These are phyloP conservation scores for Alternaria atra DNA, from an alignment of 2,329 filamentous ascomycete species.

Conservation along the genomic window DNA sequence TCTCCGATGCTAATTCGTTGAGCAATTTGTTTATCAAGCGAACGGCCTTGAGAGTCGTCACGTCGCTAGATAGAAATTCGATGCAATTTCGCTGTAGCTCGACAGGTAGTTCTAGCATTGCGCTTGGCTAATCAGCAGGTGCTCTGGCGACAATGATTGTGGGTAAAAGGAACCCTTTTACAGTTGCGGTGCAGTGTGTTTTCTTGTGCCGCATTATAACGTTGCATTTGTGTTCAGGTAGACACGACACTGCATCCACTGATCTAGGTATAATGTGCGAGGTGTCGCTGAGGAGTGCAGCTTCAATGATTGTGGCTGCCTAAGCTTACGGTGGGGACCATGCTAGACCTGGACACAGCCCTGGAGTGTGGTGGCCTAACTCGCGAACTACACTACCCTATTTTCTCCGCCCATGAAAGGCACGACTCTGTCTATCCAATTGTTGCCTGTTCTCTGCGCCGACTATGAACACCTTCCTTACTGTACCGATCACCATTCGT, in stretches of 20 bases:
- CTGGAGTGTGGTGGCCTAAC: neutral
- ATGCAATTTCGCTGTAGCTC: too few relatives aligned
- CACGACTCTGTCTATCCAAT: neutral
- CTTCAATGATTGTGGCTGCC: neutral
- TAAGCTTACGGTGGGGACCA: constrained; percentile 28
- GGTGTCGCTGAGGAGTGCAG: neutral
- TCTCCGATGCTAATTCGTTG: too few relatives aligned
- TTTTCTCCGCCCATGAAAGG: neutral
- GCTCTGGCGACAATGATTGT: too few relatives aligned
- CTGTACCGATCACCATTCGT: constrained; percentile 7
- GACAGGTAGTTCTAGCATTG: too few relatives aligned
- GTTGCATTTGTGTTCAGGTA: neutral
- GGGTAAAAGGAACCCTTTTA: too few relatives aligned
- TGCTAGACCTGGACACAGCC: constrained; percentile 41
- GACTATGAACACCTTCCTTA: neutral
- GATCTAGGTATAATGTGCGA: neutral
- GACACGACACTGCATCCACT: neutral
- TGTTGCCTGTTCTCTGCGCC: neutral
- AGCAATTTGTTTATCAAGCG: too few relatives aligned
- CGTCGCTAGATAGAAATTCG: too few relatives aligned
- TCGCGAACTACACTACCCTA: neutral
- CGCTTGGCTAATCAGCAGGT: too few relatives aligned
- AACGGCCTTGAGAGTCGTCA: too few relatives aligned
- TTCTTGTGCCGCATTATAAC: too few relatives aligned
- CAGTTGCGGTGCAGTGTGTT: too few relatives aligned